phyloP scores from a whole-genome alignment of 78 protist species.

The Dictyostelium firmibasis region DNA sequence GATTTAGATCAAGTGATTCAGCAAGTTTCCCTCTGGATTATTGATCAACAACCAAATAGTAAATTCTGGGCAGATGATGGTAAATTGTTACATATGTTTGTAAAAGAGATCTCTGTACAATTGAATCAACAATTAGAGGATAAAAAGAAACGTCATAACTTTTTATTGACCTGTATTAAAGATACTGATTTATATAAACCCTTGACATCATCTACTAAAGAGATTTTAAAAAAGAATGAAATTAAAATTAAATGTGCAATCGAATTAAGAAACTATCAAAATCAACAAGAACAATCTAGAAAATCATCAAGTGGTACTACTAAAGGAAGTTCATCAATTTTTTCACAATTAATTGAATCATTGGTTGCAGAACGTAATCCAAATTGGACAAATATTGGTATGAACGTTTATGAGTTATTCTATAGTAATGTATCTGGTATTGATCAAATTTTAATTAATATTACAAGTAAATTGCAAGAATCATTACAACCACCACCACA shows the following conservation, averaged over 20 bases:
- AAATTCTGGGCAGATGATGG: conserved; percentile 52
- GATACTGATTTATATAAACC: not conserved
- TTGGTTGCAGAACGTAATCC: conserved; percentile 1
- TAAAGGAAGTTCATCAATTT: not conserved
- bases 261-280: conserved; percentile 40
- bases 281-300: not conserved
- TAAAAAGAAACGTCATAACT: conserved; percentile 38
- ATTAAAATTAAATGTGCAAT: not conserved
- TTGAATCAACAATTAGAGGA: conserved; percentile 62
- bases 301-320: not conserved
- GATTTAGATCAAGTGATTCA: not conserved
- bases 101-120: conserved; percentile 23
- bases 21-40: not conserved
- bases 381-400: conserved; percentile 44
- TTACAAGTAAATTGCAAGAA: not conserved
- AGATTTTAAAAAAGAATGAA: not conserved
- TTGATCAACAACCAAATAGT: conserved; percentile 33
- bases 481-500: not conserved
- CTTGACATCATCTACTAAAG: not conserved
- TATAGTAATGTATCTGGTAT: conserved; percentile 12
- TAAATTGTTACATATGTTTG: conserved; percentile 2
- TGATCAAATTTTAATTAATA: conserved; percentile 21
- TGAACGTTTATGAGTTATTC: conserved; percentile 53
- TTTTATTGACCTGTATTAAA: not conserved
- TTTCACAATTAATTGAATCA: conserved; percentile 10